Percentiles rank a stretch among this genome's conserved stretches.
Conservation (phyloP, 2,329 filamentous ascomycete species). For the Scedosporium dehoogii region DNA sequence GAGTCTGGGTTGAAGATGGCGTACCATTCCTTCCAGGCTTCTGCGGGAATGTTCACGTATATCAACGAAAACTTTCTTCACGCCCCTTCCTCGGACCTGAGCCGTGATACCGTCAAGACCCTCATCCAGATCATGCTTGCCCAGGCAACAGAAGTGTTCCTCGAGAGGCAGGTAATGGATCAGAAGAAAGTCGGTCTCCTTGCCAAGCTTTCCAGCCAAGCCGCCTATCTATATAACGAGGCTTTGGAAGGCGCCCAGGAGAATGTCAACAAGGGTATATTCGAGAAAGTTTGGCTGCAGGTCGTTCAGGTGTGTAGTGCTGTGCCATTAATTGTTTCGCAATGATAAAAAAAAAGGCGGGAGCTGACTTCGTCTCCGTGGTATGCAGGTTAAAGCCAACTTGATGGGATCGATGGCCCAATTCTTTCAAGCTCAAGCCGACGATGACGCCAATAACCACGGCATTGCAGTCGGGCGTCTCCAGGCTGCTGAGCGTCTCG, state of each 20-base stretch:
- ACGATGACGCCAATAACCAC: conserved; percentile 80
- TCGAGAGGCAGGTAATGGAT: conserved; percentile 91
- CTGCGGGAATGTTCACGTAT: conserved; percentile 98
- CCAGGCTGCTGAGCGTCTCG: conserved; percentile 67
- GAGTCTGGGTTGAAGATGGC: conserved; percentile 90
- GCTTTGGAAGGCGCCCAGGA: conserved; percentile 85
- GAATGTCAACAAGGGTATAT: conserved; percentile 81
- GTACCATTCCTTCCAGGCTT: conserved; percentile 96
- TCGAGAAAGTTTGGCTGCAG: conserved; percentile 87
- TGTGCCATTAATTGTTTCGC: too few relatives aligned
- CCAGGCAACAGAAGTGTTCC: conserved; percentile 92
- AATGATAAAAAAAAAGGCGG: neutral
- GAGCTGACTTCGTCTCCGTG: neutral
- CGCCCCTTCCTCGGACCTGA: conserved; percentile 91
- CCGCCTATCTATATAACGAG: conserved; percentile 78
- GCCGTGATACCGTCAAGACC: conserved; percentile 89
- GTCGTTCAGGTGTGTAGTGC: conserved; percentile 57
- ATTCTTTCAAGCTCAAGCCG: conserved; percentile 85
- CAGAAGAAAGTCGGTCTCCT: conserved; percentile 86
- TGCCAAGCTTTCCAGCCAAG: conserved; percentile 87
- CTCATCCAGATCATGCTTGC: conserved; percentile 88
- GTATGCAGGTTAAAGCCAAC: conserved; percentile 58
- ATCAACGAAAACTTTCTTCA: conserved; percentile 99
- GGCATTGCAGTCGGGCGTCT: conserved; percentile 77
- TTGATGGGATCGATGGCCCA: conserved; percentile 80